phyloP scores from a whole-genome alignment of 352 stramenopile genomes.

The Halophytophthora polymorphica region DNA sequence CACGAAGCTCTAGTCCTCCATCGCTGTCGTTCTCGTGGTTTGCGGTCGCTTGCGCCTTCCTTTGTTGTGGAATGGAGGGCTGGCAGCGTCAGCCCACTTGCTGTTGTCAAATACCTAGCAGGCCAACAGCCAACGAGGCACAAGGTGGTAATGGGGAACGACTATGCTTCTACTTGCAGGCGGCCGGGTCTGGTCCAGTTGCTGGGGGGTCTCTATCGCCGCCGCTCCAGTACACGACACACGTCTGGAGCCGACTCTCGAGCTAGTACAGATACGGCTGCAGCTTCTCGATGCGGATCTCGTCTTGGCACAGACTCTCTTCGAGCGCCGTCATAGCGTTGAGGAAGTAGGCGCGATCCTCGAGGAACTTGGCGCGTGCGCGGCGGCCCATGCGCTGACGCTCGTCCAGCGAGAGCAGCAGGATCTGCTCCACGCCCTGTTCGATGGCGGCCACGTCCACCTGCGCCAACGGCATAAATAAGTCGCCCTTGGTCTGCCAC shows the following conservation, averaged over 20 bases:
- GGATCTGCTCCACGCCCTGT: constrained; percentile 57
- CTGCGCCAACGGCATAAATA: constrained; percentile 78
- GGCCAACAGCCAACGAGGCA: not conserved
- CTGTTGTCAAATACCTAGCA: constrained; percentile 5
- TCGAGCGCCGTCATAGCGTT: constrained; percentile 80
- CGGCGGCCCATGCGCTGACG: constrained; percentile 69
- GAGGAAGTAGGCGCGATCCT: constrained; percentile 76
- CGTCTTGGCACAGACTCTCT: constrained; percentile 74
- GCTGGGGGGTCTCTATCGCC: too few relatives aligned
- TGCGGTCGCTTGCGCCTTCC: too few relatives aligned
- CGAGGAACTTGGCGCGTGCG: constrained; percentile 65
- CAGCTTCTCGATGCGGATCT: constrained; percentile 75
- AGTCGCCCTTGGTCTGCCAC: constrained; percentile 81
- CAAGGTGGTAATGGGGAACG: constrained; percentile 8
- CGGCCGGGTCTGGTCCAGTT: not conserved
- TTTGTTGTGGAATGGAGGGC: too few relatives aligned
- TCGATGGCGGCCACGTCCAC: constrained; percentile 67
- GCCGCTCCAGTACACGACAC: too few relatives aligned
- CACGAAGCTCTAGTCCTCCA: too few relatives aligned
- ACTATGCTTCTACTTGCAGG: constrained; percentile 31
- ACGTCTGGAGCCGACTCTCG: constrained; percentile 1
- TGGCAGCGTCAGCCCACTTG: not conserved
- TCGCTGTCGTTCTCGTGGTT: too few relatives aligned
- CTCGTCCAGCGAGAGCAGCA: constrained; percentile 70
- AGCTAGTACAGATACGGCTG: constrained; percentile 72